Conservation (phyloP, 495 filamentous ascomycete species). For the Trichoderma orchidacearum region DNA sequence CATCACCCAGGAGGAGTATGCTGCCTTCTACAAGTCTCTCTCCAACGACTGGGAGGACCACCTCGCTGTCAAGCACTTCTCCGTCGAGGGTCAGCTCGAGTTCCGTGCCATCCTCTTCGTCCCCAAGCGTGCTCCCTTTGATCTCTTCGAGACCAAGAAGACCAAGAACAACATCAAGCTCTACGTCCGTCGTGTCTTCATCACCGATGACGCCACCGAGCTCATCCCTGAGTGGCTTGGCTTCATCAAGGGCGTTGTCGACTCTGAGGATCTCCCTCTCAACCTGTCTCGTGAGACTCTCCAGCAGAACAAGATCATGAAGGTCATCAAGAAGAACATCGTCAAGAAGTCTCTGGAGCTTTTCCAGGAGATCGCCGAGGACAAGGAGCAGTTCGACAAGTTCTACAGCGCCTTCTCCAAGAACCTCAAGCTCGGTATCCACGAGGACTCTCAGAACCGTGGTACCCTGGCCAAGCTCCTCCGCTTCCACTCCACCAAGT, state of each 20-base stretch:
- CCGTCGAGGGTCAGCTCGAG: constrained; percentile 98
- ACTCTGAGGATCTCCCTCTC: constrained; percentile 97
- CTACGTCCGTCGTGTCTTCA: constrained; percentile 99
- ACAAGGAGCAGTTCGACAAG: constrained; percentile 99
- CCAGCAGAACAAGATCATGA: constrained; percentile 99
- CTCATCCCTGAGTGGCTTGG: constrained; percentile 98
- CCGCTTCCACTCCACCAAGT: constrained; percentile 97
- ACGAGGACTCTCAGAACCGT: constrained; percentile 99
- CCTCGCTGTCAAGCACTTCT: constrained; percentile 99
- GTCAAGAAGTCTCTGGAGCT: constrained; percentile 99
- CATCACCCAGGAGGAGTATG: constrained; percentile 95
- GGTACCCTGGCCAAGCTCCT: constrained; percentile 89
- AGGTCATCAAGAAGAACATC: constrained; percentile 99
- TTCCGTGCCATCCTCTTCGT: constrained; percentile 99
- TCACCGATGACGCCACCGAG: constrained; percentile 97
- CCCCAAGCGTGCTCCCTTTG: constrained; percentile 98
- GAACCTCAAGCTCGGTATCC: constrained; percentile 99
- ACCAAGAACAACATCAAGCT: constrained; percentile 99
- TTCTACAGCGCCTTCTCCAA: constrained; percentile 99
- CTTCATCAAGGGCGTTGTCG: constrained; percentile 99
- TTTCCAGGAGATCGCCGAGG: constrained; percentile 96
- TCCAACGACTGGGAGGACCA: constrained; percentile 99
- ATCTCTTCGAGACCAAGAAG: constrained; percentile 99
- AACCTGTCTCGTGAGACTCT: constrained; percentile 99
- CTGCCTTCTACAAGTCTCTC: constrained; percentile 97